Base-by-base conservation (phyloP, 257 asterid species). In the Solanum commersonii region DNA sequence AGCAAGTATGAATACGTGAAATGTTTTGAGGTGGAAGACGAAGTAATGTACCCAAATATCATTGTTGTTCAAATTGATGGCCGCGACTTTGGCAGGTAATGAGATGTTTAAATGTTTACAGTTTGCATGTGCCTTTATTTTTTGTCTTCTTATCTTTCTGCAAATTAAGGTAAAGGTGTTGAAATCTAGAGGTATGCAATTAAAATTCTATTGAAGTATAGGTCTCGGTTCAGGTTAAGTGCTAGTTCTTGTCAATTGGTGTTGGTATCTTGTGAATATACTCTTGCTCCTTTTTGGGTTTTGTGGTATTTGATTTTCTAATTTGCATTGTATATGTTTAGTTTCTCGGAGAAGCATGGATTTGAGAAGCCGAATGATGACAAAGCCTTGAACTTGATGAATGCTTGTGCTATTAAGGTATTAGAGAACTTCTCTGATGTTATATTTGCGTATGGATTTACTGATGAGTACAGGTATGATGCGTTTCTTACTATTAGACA, bases 1-100 rank as follows among this genome's bases (percentile, higher is more conserved):
- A 94, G 98, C 93, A 94, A 93, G 92, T 96, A 94, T 40, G 98
- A 95, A 92, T 96, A 95, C n/a, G 98, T 96, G 52, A 96, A 95
- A 90, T 89, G 93, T 9, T 94, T 91, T 84, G 99, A 96, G 91
- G 85, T 85, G 74, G 94, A 92, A 86, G 98, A 94, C 78, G 94
- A 95, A 89, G 87, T 95, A 84, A 89, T 90, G 93, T 87, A 81
- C 42, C 98, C 96, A 22, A 95, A 94, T 89, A 90, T 95, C 83
- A 92, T 96, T 71, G 85, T 92, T 63, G 92, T 96, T 40, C 94
- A 92, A 37, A 86, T 96, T 25, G 89, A 91, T 16, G 97, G 95
- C 56, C 93, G 94, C 23, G 88, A 93, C 89, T 95, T 94, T 86
- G 40, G 86, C 68, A 91, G 96, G 98, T 93, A 87, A 78, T 6